Evolutionary conservation across 805 yeast genomes (phyloP), one percentile per base, ranked within the genome.

Genomic region (Nadsonia fulvescens): DNA sequence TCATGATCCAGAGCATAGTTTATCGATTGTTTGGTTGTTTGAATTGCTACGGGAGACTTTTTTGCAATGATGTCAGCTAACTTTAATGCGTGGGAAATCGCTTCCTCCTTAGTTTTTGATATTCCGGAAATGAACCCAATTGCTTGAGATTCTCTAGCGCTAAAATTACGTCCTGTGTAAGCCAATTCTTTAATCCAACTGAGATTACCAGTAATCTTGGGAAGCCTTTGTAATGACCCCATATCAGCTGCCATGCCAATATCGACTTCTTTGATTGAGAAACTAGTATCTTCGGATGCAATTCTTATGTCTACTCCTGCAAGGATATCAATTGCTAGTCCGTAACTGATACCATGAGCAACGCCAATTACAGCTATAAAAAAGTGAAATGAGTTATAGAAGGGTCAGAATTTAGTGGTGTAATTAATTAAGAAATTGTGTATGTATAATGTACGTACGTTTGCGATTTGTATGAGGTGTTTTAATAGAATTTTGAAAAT

Each of bases 171-270:
- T 6, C 73, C 86, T 1, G 81, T 69, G 35, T 67, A 56, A 4
- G 75, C 67, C 24, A 66, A 47, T 37, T 71, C 75, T 42, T 59
- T 61, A 33, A 72, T 48, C 51, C 65, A 56, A 4, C 78, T 68
- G 9, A 54, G 48, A 43, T 71, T 71, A 22, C 59, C 60, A 11
- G 61, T 60, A 1, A 70, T 30, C 11, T 42, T 40, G 4, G 78
- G 72, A 31, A 74, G 40, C 41, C 86, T 56, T 47, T 76, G 83
- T 31, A 76, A 53, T 1, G 77, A 60, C 4, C 91, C 91, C 40
- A 76, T 72, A 43, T 77, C 89, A 2, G 89, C 82, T 19, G 77
- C 63, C 42, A 77, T 57, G 3, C 86, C 89, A 28, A 76, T 56
- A 34, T 68, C 65, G 32, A 75, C 67, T 48, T 76, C 91, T 30